phyloP scores from a whole-genome alignment of 345 rosid genomes.

The Isatis tinctoria region DNA sequence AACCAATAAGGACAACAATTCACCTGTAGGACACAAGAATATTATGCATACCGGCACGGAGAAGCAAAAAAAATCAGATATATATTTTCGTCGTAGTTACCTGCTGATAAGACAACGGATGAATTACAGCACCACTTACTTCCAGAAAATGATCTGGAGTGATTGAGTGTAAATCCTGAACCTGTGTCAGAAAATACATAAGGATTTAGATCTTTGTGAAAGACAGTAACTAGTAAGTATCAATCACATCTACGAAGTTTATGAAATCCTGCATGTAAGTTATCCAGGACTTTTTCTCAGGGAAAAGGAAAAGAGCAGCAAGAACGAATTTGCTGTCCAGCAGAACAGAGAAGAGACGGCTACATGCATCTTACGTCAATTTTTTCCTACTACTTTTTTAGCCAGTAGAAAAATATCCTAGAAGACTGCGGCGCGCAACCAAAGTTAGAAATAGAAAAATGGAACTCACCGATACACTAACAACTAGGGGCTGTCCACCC shows the following conservation, averaged over 20 bases:
- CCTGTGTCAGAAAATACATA: constrained; percentile 45
- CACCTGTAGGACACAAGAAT: neutral
- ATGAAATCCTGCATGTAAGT: neutral
- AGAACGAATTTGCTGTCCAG: neutral
- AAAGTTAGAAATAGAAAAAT: constrained; percentile 8
- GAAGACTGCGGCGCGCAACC: neutral
- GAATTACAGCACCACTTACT: constrained; percentile 93
- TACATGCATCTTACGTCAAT: constrained; percentile 5
- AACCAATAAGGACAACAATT: constrained; percentile 12
- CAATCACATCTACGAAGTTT: neutral
- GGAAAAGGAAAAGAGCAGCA: neutral
- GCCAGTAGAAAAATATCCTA: neutral
- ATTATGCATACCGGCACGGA: neutral
- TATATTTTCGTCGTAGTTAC: constrained; percentile 30
- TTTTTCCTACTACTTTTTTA: neutral
- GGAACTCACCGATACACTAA: constrained; percentile 65
- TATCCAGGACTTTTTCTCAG: neutral
- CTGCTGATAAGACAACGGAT: constrained; percentile 95
- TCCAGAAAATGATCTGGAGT: constrained; percentile 87
- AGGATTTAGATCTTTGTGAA: neutral
- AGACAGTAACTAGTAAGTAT: neutral
- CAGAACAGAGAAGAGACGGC: neutral
- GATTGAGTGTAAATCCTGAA: constrained; percentile 87
- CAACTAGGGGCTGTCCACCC: constrained; percentile 66
- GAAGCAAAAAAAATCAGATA: neutral